phyloP scores from a whole-genome alignment of 257 asterid species.

The Leonotis leonurus region DNA sequence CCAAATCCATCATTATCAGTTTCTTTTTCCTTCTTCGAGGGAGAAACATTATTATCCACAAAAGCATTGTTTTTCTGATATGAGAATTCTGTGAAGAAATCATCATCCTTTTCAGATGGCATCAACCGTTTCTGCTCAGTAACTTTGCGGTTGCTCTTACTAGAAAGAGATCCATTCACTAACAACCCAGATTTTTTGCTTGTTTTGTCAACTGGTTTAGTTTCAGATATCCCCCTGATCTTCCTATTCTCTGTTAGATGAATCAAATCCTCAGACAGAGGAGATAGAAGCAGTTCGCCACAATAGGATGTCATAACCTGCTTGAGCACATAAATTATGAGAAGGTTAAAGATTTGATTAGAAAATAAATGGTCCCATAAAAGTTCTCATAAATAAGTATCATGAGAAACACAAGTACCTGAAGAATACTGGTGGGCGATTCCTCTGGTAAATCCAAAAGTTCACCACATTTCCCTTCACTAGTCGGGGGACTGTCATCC shows the following conservation, averaged over 20 bases:
- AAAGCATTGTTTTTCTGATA: conserved; percentile 19
- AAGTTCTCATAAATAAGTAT: not conserved
- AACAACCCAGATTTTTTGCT: conserved; percentile 29
- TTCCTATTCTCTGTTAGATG: conserved; percentile 37
- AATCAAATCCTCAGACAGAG: conserved; percentile 62
- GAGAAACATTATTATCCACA: conserved; percentile 26
- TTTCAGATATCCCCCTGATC: conserved; percentile 38
- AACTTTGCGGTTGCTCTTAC: conserved; percentile 38
- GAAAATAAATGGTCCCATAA: conserved; percentile 2
- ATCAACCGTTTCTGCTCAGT: conserved; percentile 32
- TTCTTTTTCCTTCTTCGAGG: conserved; percentile 51
- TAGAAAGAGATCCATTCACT: conserved; percentile 45
- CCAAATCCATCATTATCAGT: conserved; percentile 38
- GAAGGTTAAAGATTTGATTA: conserved; percentile 5
- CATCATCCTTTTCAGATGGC: conserved; percentile 31
- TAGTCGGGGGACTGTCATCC: conserved; percentile 59
- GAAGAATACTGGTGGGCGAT: conserved; percentile 89
- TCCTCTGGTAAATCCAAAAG: conserved; percentile 41
- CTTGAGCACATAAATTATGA: conserved; percentile 17
- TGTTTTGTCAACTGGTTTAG: conserved; percentile 26
- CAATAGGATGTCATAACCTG: conserved; percentile 86
- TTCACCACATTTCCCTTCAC: conserved; percentile 46
- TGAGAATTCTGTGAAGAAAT: conserved; percentile 20
- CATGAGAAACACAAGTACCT: conserved; percentile 46
- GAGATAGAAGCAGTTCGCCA: conserved; percentile 58